phyloP scores from a whole-genome alignment of 352 stramenopile species.

The Phytophthora multivora region DNA sequence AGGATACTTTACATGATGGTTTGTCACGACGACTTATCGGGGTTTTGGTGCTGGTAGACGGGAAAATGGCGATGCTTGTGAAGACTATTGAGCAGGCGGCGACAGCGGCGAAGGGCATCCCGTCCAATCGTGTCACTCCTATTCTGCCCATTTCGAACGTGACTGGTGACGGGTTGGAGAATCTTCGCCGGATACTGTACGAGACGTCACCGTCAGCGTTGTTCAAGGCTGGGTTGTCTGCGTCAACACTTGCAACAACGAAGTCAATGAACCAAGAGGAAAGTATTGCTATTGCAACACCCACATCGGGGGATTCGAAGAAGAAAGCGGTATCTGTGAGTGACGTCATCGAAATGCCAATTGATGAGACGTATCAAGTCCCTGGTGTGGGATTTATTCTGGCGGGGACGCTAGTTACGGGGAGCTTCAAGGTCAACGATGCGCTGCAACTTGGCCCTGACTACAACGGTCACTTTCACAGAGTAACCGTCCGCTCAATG shows the following conservation, averaged over 20 bases:
- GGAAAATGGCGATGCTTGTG: constrained; percentile 94
- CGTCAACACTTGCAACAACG: constrained; percentile 58
- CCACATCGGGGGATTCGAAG: constrained; percentile 11
- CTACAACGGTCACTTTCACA: constrained; percentile 89
- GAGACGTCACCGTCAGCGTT: constrained; percentile 69
- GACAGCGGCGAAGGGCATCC: constrained; percentile 88
- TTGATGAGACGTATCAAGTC: constrained; percentile 91
- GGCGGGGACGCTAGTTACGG: constrained; percentile 93
- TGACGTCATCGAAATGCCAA: constrained; percentile 84
- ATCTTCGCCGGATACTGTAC: constrained; percentile 76
- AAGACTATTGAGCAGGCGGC: constrained; percentile 87
- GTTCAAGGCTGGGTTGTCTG: constrained; percentile 74
- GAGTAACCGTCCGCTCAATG: constrained; percentile 85
- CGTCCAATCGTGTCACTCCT: constrained; percentile 93
- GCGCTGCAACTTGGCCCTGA: constrained; percentile 90
- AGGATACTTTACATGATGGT: background rate
- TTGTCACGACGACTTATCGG: background rate
- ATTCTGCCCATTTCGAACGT: constrained; percentile 98
- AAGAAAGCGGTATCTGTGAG: constrained; percentile 23
- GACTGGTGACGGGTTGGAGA: constrained; percentile 92
- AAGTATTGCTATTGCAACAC: constrained; percentile 24
- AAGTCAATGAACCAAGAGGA: constrained; percentile 65
- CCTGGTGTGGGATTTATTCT: constrained; percentile 95
- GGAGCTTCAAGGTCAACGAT: constrained; percentile 89
- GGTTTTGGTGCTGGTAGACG: constrained; percentile 45